Evolutionary conservation across 116 monocot species (phyloP).

Genomic region (Zostera marina): DNA sequence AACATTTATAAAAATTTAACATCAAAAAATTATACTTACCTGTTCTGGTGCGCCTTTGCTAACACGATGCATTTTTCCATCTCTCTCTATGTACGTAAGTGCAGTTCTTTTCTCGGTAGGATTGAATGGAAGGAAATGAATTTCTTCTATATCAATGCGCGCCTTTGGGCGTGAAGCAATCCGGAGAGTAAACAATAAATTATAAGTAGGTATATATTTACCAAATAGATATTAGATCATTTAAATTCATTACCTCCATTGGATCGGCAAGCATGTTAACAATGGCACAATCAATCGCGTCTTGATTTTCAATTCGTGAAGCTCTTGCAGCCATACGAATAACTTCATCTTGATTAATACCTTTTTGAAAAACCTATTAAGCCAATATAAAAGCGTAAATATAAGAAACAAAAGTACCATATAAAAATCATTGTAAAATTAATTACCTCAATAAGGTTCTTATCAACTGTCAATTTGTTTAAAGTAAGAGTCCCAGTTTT

Average conservation of each 20-base stretch:
- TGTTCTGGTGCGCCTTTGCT: constrained; percentile 96
- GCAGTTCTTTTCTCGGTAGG: constrained; percentile 94
- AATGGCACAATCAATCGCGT: constrained; percentile 95
- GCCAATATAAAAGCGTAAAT: background rate
- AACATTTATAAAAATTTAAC: constrained; percentile 1
- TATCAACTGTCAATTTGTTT: constrained; percentile 82
- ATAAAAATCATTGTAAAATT: no score
- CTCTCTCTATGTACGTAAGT: constrained; percentile 56
- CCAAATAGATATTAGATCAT: background rate
- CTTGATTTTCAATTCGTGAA: constrained; percentile 92
- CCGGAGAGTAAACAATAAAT: background rate
- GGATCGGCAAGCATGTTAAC: constrained; percentile 99
- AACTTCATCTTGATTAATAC: constrained; percentile 58
- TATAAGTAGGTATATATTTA: no score
- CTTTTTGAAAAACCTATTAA: constrained; percentile 69
- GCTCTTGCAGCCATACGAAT: constrained; percentile 97
- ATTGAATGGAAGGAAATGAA: constrained; percentile 90
- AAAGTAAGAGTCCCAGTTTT: constrained; percentile 86
- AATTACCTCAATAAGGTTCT: constrained; percentile 66
- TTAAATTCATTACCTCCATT: constrained; percentile 46
- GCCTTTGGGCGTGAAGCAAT: constrained; percentile 22
- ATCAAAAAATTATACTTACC: constrained; percentile 15
- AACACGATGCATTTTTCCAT: constrained; percentile 76
- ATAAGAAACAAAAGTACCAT: background rate
- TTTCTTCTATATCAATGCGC: constrained; percentile 65